Evolutionary conservation across 768 basidiomycete species (phyloP).

Genomic region (Lyophyllum shimeji): DNA sequence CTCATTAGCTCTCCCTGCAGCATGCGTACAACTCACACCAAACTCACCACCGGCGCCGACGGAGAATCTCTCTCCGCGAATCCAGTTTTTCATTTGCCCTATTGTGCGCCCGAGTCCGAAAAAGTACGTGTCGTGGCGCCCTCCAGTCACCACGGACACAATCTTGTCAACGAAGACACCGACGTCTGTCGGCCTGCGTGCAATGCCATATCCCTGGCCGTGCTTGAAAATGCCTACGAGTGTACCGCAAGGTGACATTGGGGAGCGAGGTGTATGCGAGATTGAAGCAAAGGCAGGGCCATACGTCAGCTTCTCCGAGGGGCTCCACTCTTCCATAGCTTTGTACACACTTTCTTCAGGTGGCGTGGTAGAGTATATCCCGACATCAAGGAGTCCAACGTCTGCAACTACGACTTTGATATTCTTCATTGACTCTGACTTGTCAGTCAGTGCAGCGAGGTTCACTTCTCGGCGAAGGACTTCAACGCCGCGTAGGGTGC

Average conservation of each 20-base stretch:
- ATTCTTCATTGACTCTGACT: slow-evolving; percentile 59
- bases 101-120: slow-evolving; percentile 46
- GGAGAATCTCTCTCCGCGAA: slow-evolving; percentile 67
- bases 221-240: slow-evolving; percentile 35
- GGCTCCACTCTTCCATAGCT: slow-evolving; percentile 71
- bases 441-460: slow-evolving; percentile 52
- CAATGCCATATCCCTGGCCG: slow-evolving; percentile 37
- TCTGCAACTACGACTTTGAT: slow-evolving; percentile 73
- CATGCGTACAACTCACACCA: neutral
- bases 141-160: slow-evolving; percentile 58
- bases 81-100: slow-evolving; percentile 52
- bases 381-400: slow-evolving; percentile 59
- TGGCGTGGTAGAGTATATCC: slow-evolving; percentile 18
- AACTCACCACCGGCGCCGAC: slow-evolving; percentile 78
- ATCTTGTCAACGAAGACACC: slow-evolving; percentile 59
- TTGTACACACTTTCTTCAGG: slow-evolving; percentile 39
- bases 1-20: neutral
- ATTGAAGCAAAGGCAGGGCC: slow-evolving; percentile 64
- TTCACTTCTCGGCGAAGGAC: slow-evolving; percentile 74
- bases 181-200: slow-evolving; percentile 56
- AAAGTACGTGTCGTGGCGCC: slow-evolving; percentile 41
- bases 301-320: slow-evolving; percentile 71
- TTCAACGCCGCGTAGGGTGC: slow-evolving; percentile 69
- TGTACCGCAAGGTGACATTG: slow-evolving; percentile 28
- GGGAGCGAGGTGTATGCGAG: slow-evolving; percentile 29